Percentiles rank a stretch among this genome's conserved stretches.
These are phyloP conservation scores for Brettanomyces nanus DNA, from an alignment of 805 yeast species.

Conservation along the genomic window DNA sequence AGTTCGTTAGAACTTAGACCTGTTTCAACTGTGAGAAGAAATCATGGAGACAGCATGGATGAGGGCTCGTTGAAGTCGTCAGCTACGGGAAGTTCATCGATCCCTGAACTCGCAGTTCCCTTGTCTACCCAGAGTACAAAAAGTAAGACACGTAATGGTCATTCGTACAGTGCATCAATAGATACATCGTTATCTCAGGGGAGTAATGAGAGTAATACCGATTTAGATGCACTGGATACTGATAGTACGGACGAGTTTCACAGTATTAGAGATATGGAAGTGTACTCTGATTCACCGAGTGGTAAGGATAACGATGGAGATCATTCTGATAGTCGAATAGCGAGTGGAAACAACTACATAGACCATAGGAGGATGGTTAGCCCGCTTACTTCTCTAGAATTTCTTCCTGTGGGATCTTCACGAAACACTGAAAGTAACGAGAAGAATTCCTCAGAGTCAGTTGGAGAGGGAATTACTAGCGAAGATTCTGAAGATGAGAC, in stretches of 20 bases:
- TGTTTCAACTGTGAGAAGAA: background rate
- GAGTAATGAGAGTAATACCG: slow-evolving; percentile 8
- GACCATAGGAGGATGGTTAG: too few relatives aligned
- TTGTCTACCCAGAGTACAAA: background rate
- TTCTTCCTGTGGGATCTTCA: background rate
- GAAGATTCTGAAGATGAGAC: background rate
- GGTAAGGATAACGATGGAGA: background rate
- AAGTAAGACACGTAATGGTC: background rate
- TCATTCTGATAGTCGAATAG: too few relatives aligned
- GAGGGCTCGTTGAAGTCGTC: background rate
- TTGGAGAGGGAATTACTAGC: background rate
- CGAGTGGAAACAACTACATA: too few relatives aligned
- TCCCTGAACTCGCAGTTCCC: background rate
- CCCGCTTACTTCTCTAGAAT: too few relatives aligned
- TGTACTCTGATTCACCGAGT: background rate
- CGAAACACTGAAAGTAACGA: background rate
- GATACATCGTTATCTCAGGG: too few relatives aligned
- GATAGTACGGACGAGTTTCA: slow-evolving; percentile 4
- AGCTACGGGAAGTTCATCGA: background rate
- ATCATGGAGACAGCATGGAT: background rate
- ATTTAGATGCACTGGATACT: slow-evolving; percentile 9
- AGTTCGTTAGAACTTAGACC: slow-evolving; percentile 1
- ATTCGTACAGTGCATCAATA: background rate
- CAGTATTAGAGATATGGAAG: background rate
- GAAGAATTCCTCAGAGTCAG: background rate